These are phyloP conservation scores for Penicillium taxi DNA, from an alignment of 495 filamentous ascomycete genomes.

Conservation along the genomic window DNA sequence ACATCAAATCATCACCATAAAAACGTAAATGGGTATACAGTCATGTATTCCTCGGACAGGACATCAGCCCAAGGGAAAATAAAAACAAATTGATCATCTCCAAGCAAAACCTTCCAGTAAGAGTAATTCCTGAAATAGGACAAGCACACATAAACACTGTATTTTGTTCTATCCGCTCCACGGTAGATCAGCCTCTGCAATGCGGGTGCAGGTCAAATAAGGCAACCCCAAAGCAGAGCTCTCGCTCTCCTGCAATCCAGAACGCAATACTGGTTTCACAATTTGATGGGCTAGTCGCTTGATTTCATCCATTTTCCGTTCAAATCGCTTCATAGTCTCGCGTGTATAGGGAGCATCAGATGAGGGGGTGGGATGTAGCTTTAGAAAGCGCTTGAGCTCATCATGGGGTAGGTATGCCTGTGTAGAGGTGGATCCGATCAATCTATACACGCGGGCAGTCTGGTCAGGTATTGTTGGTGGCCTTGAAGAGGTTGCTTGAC, in stretches of 20 bases:
- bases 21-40: slow-evolving; percentile 4
- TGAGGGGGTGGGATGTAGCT: slow-evolving; percentile 46
- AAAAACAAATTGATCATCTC: too few relatives aligned
- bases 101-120: too few relatives aligned
- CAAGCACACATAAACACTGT: too few relatives aligned
- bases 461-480: slow-evolving; percentile 18
- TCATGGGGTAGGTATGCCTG: slow-evolving; percentile 69
- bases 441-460: slow-evolving; percentile 60
- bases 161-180: too few relatives aligned
- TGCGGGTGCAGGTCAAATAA: slow-evolving; percentile 73
- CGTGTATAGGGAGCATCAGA: slow-evolving; percentile 57
- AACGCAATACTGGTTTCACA: slow-evolving; percentile 77
- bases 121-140: too few relatives aligned
- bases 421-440: slow-evolving; percentile 52
- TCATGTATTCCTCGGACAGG: too few relatives aligned
- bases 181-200: slow-evolving; percentile 72
- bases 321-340: slow-evolving; percentile 72
- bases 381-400: slow-evolving; percentile 81
- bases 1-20: slow-evolving; percentile 12
- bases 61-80: too few relatives aligned
- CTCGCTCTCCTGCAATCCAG: slow-evolving; percentile 62
- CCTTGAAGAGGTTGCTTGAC: slow-evolving; percentile 15
- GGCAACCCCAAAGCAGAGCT: slow-evolving; percentile 37
- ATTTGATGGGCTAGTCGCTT: slow-evolving; percentile 73
- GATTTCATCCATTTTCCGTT: slow-evolving; percentile 77